These are phyloP conservation scores for Bathelium albidoporum DNA, from an alignment of 495 filamentous ascomycete genomes.

Conservation along the genomic window DNA sequence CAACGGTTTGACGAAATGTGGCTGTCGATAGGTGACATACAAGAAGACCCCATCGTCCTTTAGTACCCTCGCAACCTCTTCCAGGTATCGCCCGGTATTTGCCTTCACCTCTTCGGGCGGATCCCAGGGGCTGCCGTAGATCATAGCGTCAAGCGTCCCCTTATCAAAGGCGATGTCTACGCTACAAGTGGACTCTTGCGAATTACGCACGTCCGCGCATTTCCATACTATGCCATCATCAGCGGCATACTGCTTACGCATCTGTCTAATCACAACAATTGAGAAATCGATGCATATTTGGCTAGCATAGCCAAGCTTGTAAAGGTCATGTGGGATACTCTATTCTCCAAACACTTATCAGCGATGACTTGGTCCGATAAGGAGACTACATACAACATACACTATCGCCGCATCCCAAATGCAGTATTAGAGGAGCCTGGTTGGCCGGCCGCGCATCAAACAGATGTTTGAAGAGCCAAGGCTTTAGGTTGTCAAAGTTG, in stretches of 20 bases:
- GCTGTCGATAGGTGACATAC: conserved; percentile 50
- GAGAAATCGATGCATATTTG: conserved; percentile 53
- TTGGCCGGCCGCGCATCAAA: conserved; percentile 18
- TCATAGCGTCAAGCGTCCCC: conserved; percentile 51
- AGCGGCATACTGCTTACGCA: conserved; percentile 35
- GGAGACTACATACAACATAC: conserved; percentile 26
- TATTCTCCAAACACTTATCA: conserved; percentile 21
- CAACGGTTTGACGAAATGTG: conserved; percentile 48
- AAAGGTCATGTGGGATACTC: conserved; percentile 43
- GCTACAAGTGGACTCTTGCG: conserved; percentile 17
- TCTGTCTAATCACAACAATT: conserved; percentile 39
- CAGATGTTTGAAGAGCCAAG: conserved; percentile 39
- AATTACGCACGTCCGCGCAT: conserved; percentile 41
- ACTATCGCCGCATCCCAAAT: conserved; percentile 51
- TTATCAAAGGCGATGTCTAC: conserved; percentile 54
- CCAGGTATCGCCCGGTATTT: conserved; percentile 42
- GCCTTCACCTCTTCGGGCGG: conserved; percentile 43
- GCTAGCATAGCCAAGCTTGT: conserved; percentile 38
- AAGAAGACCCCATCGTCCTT: conserved; percentile 44
- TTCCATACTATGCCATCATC: conserved; percentile 37
- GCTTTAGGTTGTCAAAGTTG: conserved; percentile 37
- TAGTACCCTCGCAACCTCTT: conserved; percentile 45
- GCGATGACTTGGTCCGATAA: background rate
- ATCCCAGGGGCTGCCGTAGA: conserved; percentile 48
- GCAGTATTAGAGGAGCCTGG: conserved; percentile 35